Evolutionary conservation across 2,329 filamentous ascomycete species (phyloP).

Genomic region (Aspergillus pseudoviridinutans): DNA sequence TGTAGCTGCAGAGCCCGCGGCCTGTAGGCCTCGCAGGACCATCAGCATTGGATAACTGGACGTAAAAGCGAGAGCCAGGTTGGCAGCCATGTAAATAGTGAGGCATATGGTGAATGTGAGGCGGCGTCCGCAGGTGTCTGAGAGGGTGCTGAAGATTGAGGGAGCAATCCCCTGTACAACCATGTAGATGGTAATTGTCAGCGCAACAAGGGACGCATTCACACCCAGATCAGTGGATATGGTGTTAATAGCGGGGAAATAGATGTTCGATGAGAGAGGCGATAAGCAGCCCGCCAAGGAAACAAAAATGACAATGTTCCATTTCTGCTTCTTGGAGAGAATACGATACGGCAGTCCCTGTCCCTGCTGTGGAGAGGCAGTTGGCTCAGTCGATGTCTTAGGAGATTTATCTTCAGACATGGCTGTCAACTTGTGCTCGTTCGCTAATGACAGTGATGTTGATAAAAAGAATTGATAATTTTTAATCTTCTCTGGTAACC

Average conservation of each 20-base stretch:
- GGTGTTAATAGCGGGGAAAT: constrained; percentile 40
- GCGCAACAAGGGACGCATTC: constrained; percentile 26
- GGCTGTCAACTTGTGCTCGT: too few species aligned
- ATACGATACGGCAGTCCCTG: constrained; percentile 24
- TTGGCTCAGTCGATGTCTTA: too few species aligned
- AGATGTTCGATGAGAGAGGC: constrained; percentile 45
- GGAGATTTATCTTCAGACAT: too few species aligned
- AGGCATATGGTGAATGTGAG: constrained; percentile 46
- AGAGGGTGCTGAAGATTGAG: constrained; percentile 47
- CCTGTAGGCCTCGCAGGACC: constrained; percentile 6
- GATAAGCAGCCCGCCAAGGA: constrained; percentile 42
- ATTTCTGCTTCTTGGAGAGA: constrained; percentile 32
- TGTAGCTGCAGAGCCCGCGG: constrained; percentile 6
- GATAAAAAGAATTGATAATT: too few species aligned
- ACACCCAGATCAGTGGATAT: constrained; percentile 24
- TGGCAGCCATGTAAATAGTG: constrained; percentile 46
- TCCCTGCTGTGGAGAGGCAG: too few species aligned
- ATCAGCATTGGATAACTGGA: constrained; percentile 8
- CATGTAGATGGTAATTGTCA: constrained; percentile 45
- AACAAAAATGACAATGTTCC: constrained; percentile 38
- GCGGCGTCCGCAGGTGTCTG: constrained; percentile 46
- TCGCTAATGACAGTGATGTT: too few species aligned
- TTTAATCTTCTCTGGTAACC: too few species aligned
- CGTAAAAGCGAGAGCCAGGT: constrained; percentile 40
- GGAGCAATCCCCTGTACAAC: constrained; percentile 51